Base-by-base conservation (phyloP, 1,284 basidiomycete genomes). In the Tilletia indica region DNA sequence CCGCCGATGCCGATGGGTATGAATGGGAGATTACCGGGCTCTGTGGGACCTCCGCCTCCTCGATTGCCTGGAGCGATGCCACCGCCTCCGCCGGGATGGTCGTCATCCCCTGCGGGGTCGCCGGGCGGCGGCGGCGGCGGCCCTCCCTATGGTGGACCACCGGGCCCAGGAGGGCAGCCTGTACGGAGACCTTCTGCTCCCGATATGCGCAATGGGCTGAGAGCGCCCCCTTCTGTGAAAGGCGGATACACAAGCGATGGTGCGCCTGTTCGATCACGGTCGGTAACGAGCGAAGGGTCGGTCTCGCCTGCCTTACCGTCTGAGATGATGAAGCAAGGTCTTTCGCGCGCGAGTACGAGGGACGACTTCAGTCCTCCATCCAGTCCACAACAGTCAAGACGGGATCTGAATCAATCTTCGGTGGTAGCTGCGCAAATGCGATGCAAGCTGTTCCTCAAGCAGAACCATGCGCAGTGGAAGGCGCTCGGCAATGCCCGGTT, bases 381-480 rank as follows among this genome's bases (percentile, higher is more conserved):
- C 14, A 70, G 69, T 25, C 69, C 61, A 4, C 38, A 19, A 21
- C 45, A 67, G 25, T 21, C 21, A 12, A 14, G 14, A 21, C 34
- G 36, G 66, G 31, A 68, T 4, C 39, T 47, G 36, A 38, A 42
- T 45, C 45, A n/a, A 14, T 72, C 73, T 51, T 75, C 74, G 11
- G 69, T 76, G 6, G 74, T 98, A 68, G 89, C 91, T 3, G 93
- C 93, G n/a, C 90, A 93, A 82, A 97, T 97, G 93, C 95, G 96
- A 84, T 98, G 96, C 89, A 98, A 99, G 85, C 91, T 98, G 45
- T 99, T 98, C 87, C 87, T 97, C 70, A 92, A 99, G 84, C 94
- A 97, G 82, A 90, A 92, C 51, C 95, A 98, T 83, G 91, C 91
- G 34, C 93, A 97, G 84, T 99, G 97, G 97, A 99, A 97, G 87